Conservation (phyloP, 2,329 filamentous ascomycete genomes). For the Claviceps pusilla region DNA sequence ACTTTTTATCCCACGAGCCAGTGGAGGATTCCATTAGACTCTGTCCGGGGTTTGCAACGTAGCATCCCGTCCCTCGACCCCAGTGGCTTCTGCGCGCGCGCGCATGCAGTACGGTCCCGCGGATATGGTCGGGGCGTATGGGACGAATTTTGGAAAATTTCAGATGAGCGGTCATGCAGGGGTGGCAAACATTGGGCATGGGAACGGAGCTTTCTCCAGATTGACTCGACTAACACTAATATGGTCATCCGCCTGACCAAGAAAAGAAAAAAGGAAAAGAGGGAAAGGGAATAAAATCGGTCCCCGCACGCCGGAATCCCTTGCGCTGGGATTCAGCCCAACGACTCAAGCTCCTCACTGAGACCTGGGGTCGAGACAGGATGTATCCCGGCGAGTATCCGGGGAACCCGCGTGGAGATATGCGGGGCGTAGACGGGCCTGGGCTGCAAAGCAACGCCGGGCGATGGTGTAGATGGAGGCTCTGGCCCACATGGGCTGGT, state of each 20-base stretch:
- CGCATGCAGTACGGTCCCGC: neutral
- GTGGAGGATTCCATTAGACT: constrained; percentile 1
- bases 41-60: constrained; percentile 1
- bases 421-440: constrained; percentile 7
- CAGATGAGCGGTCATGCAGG: constrained; percentile 1
- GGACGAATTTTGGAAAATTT: neutral
- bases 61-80: neutral
- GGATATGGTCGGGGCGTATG: neutral
- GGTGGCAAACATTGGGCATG: neutral
- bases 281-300: too few species aligned
- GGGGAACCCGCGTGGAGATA: constrained; percentile 14
- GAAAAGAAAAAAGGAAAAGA: neutral
- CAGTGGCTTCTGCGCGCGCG: neutral
- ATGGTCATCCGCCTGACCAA: neutral
- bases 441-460: constrained; percentile 21
- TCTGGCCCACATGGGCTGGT: constrained; percentile 4
- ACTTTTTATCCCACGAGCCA: constrained; percentile 5
- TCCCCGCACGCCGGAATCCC: neutral
- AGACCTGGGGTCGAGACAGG: neutral
- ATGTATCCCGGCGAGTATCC: constrained; percentile 10
- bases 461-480: constrained; percentile 6
- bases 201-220: constrained; percentile 1
- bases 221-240: neutral
- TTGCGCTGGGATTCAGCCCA: neutral
- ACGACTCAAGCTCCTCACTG: neutral